Evolutionary conservation across 805 yeast species (phyloP).

Genomic region (Hanseniaspora valbyensis): DNA sequence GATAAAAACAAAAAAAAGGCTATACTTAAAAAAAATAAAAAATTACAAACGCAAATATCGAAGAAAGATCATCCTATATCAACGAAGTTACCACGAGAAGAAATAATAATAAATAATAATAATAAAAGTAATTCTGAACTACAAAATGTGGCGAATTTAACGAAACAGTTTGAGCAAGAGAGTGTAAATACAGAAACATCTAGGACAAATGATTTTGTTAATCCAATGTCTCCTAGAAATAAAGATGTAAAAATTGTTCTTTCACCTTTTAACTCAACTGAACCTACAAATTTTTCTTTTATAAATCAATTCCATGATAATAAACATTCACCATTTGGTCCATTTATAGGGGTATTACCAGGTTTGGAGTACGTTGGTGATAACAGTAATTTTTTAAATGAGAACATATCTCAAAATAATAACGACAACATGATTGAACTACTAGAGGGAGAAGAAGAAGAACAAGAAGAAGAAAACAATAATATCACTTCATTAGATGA

Average conservation of each 20-base stretch:
- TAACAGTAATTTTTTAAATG: not conserved
- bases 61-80: too few relatives aligned
- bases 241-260: not conserved
- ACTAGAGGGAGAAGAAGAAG: not conserved
- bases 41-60: too few relatives aligned
- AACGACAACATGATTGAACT: not conserved
- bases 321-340: not conserved
- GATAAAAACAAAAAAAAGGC: not conserved
- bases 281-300: not conserved
- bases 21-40: not conserved
- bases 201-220: not conserved
- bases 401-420: not conserved
- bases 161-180: too few relatives aligned
- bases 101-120: too few relatives aligned
- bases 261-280: not conserved
- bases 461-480: not conserved
- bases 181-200: too few relatives aligned
- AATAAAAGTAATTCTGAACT: too few relatives aligned
- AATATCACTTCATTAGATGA: not conserved
- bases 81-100: too few relatives aligned
- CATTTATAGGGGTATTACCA: not conserved
- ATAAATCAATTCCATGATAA: not conserved
- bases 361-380: not conserved
- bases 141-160: too few relatives aligned
- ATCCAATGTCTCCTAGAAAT: too few relatives aligned